Percentiles rank a stretch among this genome's conserved stretches.
Evolutionary conservation across 2,329 filamentous ascomycete species (phyloP).

Genomic region (Cordyceps fumosorosea): DNA sequence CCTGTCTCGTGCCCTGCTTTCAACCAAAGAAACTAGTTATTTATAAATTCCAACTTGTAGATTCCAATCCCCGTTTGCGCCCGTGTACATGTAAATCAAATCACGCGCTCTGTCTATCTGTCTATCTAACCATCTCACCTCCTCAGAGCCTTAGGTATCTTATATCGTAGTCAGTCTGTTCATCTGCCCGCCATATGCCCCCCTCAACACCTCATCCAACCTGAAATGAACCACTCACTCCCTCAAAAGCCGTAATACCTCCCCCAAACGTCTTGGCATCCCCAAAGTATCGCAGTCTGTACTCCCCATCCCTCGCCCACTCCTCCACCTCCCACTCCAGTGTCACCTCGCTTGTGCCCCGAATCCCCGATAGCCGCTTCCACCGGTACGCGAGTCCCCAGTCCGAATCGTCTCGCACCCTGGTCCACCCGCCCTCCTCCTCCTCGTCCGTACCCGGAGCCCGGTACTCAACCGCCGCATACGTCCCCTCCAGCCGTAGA

Average conservation of each 20-base stretch:
- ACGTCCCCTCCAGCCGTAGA: constrained; percentile 69
- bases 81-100: too few relatives aligned
- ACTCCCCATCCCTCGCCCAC: constrained; percentile 53
- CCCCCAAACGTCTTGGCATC: constrained; percentile 64
- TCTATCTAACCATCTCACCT: too few relatives aligned
- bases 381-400: constrained; percentile 79
- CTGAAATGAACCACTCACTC: constrained; percentile 49
- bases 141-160: too few relatives aligned
- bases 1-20: too few relatives aligned
- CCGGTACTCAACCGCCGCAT: constrained; percentile 61
- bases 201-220: not conserved
- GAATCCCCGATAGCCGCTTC: constrained; percentile 61
- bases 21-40: too few relatives aligned
- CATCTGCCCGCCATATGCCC: not conserved
- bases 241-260: constrained; percentile 61
- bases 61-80: too few relatives aligned
- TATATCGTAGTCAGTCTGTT: too few relatives aligned
- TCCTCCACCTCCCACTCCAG: constrained; percentile 73
- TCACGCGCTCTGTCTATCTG: too few relatives aligned
- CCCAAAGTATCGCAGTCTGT: constrained; percentile 74
- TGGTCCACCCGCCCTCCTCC: constrained; percentile 46
- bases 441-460: not conserved
- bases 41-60: too few relatives aligned
- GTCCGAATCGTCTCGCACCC: constrained; percentile 68
- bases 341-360: constrained; percentile 69